Evolutionary conservation across 2,329 filamentous ascomycete species (phyloP), one percentile per base, ranked within the genome.

Genomic region (Zymoseptoria brevis): DNA sequence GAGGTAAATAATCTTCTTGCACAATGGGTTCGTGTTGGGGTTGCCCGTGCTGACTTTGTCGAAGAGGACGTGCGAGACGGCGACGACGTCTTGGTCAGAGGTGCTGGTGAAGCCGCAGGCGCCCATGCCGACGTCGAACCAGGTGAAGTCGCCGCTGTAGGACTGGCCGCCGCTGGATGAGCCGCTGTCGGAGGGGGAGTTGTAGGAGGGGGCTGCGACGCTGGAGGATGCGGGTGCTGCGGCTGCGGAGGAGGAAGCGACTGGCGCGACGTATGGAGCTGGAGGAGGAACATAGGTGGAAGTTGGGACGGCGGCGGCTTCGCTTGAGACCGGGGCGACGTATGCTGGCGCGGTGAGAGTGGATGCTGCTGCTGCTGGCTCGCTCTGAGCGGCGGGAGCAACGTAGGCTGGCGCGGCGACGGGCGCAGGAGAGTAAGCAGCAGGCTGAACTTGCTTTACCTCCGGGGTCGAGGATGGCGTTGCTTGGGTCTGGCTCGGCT

Each of bases 91-190:
- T 19, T 85, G 78, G 3, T 69, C 72, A 63, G 74, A 83, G 53
- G 77, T 71, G 75, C 85, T 85, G 65, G 84, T 81, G 45, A 72
- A 73, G 57, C 88, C 89, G 70, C 90, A 94, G 21, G 86, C 75
- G 60, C 87, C 87, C 8, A 87, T 71, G 50, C 87, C 89, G 53
- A 87, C 77, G 49, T 79, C 75, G 76, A 89, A 95, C 79, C 83
- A 92, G 60, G 90, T 94, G 65, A 90, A 80, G 54, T 91, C 82
- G 62, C 89, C 89, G 0, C 71, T 69, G 76, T 73, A 79, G 29
- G 66, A 72, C 26, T 69, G 68, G 54, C 73, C 76, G 8, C 71
- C 60, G 22, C 55, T n/a, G 49, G 56, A 54, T 24, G 57, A 59
- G 55, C 59, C 49, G 58, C 55, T 55, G 29, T 21, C 57, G 29